Evolutionary conservation across 129 eudicot genomes (phyloP).

Genomic region (Helichrysum umbraculigerum): DNA sequence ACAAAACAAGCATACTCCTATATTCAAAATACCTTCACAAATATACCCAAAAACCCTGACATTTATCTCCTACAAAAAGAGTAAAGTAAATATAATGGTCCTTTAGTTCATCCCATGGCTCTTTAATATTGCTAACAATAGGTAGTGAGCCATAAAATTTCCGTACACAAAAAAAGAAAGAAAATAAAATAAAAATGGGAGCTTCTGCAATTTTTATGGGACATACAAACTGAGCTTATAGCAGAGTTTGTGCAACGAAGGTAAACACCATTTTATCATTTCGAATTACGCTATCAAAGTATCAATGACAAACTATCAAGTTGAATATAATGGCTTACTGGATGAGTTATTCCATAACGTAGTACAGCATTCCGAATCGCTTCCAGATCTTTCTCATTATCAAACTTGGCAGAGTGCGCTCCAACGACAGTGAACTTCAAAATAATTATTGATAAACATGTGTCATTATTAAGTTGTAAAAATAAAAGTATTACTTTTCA

Average conservation of each 20-base stretch:
- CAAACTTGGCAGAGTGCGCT: conserved; percentile 98
- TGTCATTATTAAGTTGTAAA: neutral
- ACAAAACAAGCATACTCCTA: neutral
- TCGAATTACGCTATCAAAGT: neutral
- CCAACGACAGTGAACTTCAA: conserved; percentile 88
- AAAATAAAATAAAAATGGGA: too few relatives aligned
- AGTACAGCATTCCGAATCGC: conserved; percentile 96
- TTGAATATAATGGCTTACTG: conserved; percentile 48
- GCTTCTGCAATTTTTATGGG: too few relatives aligned
- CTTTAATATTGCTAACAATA: too few relatives aligned
- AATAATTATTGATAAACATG: conserved; percentile 5
- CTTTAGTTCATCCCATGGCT: too few relatives aligned
- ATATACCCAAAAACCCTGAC: neutral
- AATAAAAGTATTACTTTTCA: neutral
- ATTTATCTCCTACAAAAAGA: too few relatives aligned
- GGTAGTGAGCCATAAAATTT: too few relatives aligned
- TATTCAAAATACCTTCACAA: neutral
- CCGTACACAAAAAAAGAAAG: too few relatives aligned
- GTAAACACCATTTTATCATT: neutral
- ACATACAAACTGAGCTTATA: neutral
- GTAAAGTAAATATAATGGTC: too few relatives aligned
- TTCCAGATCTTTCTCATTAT: conserved; percentile 90
- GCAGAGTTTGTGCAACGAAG: neutral
- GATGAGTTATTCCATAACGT: conserved; percentile 87
- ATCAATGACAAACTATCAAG: neutral